Conservation (phyloP, 2,329 filamentous ascomycete genomes). For the Thelonectria blattea region DNA sequence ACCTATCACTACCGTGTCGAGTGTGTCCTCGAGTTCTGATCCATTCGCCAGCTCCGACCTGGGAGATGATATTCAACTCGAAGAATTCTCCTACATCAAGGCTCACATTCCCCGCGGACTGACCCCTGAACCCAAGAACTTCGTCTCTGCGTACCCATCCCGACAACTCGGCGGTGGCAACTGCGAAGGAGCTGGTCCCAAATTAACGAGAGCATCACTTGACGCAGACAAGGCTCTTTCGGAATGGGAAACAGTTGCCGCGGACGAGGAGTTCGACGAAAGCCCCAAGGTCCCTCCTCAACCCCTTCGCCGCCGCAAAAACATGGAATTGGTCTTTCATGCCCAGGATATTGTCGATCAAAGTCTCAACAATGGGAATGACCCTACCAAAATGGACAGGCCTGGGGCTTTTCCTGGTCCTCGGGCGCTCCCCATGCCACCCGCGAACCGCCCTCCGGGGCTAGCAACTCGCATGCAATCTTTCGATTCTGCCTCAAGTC, state of each 20-base stretch:
- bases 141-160: conserved; percentile 27
- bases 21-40: conserved; percentile 6
- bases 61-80: conserved; percentile 20
- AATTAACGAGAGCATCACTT: conserved; percentile 3
- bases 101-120: conserved; percentile 2
- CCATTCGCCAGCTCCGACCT: conserved; percentile 8
- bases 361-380: conserved; percentile 1
- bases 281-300: conserved; percentile 14
- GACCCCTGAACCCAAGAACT: conserved; percentile 19
- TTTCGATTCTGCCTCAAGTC: conserved; percentile 39
- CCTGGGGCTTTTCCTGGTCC: conserved; percentile 12
- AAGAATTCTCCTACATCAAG: conserved; percentile 24
- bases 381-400: conserved; percentile 13
- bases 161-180: background rate
- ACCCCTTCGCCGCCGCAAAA: conserved; percentile 20
- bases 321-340: conserved; percentile 24
- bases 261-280: conserved; percentile 34
- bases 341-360: conserved; percentile 13
- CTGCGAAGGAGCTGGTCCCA: background rate
- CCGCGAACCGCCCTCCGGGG: conserved; percentile 18
- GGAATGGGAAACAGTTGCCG: conserved; percentile 41
- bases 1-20: background rate
- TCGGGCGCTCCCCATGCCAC: conserved; percentile 18
- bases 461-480: conserved; percentile 30
- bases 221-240: conserved; percentile 34